Evolutionary conservation across 768 basidiomycete genomes (phyloP).

Genomic region (Mycena amicta): DNA sequence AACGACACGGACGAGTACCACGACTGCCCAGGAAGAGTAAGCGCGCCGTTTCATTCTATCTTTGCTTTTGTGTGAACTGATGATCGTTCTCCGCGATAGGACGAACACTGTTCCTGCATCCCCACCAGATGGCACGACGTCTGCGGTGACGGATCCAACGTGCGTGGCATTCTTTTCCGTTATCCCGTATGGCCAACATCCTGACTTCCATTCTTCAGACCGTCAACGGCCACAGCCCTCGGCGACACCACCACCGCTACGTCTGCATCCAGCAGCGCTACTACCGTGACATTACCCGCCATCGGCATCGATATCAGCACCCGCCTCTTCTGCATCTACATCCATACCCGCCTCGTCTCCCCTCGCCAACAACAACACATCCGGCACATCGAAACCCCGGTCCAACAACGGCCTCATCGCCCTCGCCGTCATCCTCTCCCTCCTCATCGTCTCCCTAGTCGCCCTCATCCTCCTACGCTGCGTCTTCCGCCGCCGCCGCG

Average conservation of each 20-base stretch:
- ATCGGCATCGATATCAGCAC: background rate
- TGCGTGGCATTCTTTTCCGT: no score
- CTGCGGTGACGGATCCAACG: no score
- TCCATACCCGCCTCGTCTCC: background rate
- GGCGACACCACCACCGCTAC: background rate
- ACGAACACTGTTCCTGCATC: no score
- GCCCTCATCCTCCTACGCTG: constrained; percentile 4
- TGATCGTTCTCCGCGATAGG: no score
- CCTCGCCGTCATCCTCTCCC: constrained; percentile 1
- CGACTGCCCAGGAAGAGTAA: no score
- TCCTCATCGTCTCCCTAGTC: background rate
- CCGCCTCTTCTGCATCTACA: background rate
- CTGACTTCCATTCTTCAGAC: background rate
- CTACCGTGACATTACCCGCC: background rate
- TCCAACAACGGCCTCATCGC: background rate
- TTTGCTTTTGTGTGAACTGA: no score
- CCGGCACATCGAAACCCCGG: background rate
- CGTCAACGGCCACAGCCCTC: background rate
- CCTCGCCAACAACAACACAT: background rate
- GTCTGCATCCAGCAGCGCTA: background rate
- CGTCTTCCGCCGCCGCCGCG: background rate
- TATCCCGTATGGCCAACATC: background rate
- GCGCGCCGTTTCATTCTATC: no score
- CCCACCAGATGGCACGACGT: no score
- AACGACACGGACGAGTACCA: background rate